Conservation (phyloP, 1,284 basidiomycete species). For the Cryptococcus sp. region DNA sequence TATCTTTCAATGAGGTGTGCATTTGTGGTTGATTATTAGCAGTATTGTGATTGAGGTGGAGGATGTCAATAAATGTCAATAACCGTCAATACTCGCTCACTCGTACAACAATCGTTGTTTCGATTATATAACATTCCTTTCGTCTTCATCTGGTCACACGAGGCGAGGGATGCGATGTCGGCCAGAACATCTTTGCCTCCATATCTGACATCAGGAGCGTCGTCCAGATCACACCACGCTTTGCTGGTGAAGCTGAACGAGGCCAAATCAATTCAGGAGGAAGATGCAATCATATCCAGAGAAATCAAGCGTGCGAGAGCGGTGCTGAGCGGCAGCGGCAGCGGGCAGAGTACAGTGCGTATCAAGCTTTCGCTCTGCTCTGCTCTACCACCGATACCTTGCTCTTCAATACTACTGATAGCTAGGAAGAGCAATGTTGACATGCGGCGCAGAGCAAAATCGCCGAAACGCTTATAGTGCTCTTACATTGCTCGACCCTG, state of each 20-base stretch:
- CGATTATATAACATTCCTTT: no score
- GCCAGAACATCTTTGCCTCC: slow-evolving; percentile 28
- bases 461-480: slow-evolving; percentile 39
- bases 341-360: slow-evolving; percentile 27
- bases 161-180: no score
- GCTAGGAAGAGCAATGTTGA: background rate
- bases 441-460: slow-evolving; percentile 25
- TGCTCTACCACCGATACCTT: background rate
- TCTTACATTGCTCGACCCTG: slow-evolving; percentile 35
- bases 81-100: background rate
- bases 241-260: slow-evolving; percentile 37
- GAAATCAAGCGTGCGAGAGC: slow-evolving; percentile 27
- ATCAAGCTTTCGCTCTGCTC: background rate
- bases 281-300: slow-evolving; percentile 26
- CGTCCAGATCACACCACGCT: slow-evolving; percentile 47
- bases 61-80: background rate
- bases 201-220: slow-evolving; percentile 45
- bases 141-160: no score
- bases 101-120: no score
- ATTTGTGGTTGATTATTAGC: no score
- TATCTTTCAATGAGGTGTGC: no score
- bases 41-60: background rate
- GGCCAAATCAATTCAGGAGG: slow-evolving; percentile 30
- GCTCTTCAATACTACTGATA: background rate
- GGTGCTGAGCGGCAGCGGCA: slow-evolving; percentile 10